Base-by-base conservation (phyloP, 2,329 filamentous ascomycete species). In the Annulohypoxylon truncatum region DNA sequence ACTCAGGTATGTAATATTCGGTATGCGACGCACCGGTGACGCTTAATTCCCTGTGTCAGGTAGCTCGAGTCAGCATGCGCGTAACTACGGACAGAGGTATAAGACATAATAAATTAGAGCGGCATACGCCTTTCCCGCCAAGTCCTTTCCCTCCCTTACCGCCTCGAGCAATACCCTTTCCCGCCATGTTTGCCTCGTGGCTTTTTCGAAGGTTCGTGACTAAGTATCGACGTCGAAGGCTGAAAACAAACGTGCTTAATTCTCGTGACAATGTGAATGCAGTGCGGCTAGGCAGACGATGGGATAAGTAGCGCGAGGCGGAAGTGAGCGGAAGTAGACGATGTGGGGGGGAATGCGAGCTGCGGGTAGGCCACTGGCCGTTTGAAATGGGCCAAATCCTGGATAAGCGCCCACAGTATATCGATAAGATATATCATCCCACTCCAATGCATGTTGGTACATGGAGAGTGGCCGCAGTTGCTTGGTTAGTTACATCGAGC, bases 51-150 rank as follows among this genome's bases (percentile, higher is more conserved):
- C 73, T 75, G 29, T 33, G 44, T 51, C 4, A 60, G 44, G 53
- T 58, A 24, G 35, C 33, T 42, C 42, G 7, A 48, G 55, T 67
- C 54, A 69, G 66, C 33, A 35, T 48, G 29, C 46, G 42, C 15
- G 15, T n/a, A 33, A 18, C 42, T 10, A 24, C 54, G 15, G 29
- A 46, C 22, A 40, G n/a, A 42, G 22, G 22, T 44, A 20, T 51
- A 20, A 48, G 26, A 51, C 9, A n/a, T 31, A 56, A 40, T n/a
- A 53, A 35, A 44, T 28, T 26, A 33, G 50, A 31, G 12, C 18
- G 13, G 61, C 71, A 55, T 71, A 75, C 72, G 6, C 67, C 73
- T 55, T 75, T 75, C 0, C 73, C 73, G 1, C 73, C 72, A 0
- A 76, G 50, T 1, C 74, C 74, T n/a, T 69, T 72, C 0, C 64